phyloP scores from a whole-genome alignment of 1,284 basidiomycete genomes.

The Fomitopsis pinicola region DNA sequence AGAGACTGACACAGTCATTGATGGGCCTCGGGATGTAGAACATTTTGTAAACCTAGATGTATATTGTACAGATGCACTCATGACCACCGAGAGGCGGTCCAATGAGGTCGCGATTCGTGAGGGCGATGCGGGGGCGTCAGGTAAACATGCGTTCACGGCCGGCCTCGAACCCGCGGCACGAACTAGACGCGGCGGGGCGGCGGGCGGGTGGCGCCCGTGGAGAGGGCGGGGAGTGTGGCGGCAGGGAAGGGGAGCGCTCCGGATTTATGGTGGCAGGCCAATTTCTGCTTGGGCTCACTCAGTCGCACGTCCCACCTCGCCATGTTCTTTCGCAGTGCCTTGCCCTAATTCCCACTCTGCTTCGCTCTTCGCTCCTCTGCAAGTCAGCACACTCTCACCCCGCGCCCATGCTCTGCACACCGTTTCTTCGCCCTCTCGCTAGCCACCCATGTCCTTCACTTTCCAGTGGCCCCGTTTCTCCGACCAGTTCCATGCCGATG shows the following conservation, averaged over 20 bases:
- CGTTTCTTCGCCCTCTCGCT: background rate
- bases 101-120: background rate
- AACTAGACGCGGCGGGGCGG: background rate
- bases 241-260: background rate
- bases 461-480: conserved; percentile 99
- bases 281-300: background rate
- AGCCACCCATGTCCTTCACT: conserved; percentile 81
- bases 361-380: background rate
- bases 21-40: conserved; percentile 54
- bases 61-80: background rate
- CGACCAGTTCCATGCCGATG: conserved; percentile 90
- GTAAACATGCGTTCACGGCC: background rate
- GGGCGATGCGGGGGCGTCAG: background rate
- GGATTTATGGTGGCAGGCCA: background rate
- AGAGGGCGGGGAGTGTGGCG: background rate
- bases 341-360: background rate
- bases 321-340: conserved; percentile 7
- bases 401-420: conserved; percentile 3
- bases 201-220: background rate
- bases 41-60: background rate
- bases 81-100: too few species aligned
- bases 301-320: background rate
- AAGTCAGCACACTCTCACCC: conserved; percentile 1
- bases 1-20: conserved; percentile 68
- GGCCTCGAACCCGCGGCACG: background rate